Conservation (phyloP, 192 early-diverging fungal species). For the Rhizoclosmatium globosum region DNA sequence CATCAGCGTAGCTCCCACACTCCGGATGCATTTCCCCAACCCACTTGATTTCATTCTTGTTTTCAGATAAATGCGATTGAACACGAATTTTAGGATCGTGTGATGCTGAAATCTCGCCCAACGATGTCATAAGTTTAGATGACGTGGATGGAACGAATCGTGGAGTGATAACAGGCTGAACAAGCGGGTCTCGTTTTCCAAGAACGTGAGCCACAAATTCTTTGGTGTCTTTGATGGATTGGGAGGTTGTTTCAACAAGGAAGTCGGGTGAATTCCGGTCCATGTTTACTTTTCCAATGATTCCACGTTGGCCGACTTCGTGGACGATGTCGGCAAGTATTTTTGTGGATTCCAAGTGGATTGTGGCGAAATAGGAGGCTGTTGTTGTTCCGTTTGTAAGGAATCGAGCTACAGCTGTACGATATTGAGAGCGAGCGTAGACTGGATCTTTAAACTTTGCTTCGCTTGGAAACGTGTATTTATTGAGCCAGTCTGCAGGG, state of each 20-base stretch:
- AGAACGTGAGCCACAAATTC: slow-evolving; percentile 43
- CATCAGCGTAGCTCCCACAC: slow-evolving; percentile 69
- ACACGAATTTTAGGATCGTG: slow-evolving; percentile 73
- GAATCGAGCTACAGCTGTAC: slow-evolving; percentile 70
- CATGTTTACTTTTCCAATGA: slow-evolving; percentile 97
- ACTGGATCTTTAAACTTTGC: slow-evolving; percentile 70
- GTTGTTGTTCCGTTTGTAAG: slow-evolving; percentile 89
- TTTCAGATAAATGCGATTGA: slow-evolving; percentile 94
- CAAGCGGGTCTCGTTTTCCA: slow-evolving; percentile 28
- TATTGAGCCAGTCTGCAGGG: slow-evolving; percentile 73
- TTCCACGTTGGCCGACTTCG: slow-evolving; percentile 87
- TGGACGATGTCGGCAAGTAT: slow-evolving; percentile 75
- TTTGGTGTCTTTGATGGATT: slow-evolving; percentile 72
- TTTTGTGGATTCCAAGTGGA: slow-evolving; percentile 80
- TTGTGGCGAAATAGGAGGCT: slow-evolving; percentile 91
- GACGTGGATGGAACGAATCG: slow-evolving; percentile 91
- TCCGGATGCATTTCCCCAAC: slow-evolving; percentile 79
- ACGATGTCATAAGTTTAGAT: slow-evolving; percentile 67
- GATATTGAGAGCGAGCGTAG: slow-evolving; percentile 76
- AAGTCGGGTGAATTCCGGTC: slow-evolving; percentile 83
- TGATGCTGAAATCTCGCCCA: slow-evolving; percentile 75
- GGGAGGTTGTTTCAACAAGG: slow-evolving; percentile 78
- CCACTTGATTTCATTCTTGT: slow-evolving; percentile 78
- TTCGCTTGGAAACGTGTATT: slow-evolving; percentile 91
- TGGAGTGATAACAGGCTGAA: slow-evolving; percentile 86